phyloP scores from a whole-genome alignment of 2,329 filamentous ascomycete species.

The Diaporthe sp. region DNA sequence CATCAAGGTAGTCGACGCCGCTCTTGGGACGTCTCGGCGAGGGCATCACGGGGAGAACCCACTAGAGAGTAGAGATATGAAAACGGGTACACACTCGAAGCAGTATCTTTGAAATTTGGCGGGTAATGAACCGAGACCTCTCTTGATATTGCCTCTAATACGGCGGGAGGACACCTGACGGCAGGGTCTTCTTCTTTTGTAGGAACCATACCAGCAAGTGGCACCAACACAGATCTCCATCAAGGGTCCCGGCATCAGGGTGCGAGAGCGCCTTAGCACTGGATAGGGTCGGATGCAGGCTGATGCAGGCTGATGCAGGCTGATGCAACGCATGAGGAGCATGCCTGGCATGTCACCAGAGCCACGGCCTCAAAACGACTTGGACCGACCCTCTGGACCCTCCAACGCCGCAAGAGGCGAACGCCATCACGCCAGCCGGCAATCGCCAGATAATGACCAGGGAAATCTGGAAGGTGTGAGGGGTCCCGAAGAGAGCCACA shows the following conservation, averaged over 20 bases:
- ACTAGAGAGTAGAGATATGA: background rate
- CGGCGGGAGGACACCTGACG: background rate
- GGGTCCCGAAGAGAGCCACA: background rate
- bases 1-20: slow-evolving; percentile 22
- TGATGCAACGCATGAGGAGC: slow-evolving; percentile 20
- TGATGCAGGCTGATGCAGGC: slow-evolving; percentile 26
- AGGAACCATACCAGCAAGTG: background rate
- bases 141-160: background rate
- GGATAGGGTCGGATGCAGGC: slow-evolving; percentile 6
- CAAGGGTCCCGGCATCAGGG: slow-evolving; percentile 9
- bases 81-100: background rate
- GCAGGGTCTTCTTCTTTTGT: slow-evolving; percentile 28
- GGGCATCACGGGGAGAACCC: slow-evolving; percentile 19
- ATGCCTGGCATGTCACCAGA: background rate
- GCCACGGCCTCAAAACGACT: background rate
- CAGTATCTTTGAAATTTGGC: background rate
- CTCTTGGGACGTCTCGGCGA: slow-evolving; percentile 25
- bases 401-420: slow-evolving; percentile 13
- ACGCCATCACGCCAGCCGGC: background rate
- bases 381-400: background rate
- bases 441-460: background rate
- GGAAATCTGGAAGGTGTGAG: background rate
- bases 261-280: background rate
- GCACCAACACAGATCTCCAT: slow-evolving; percentile 12
- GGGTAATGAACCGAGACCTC: background rate